Conservation (phyloP, 352 stramenopile genomes). For the Globisporangium apiculatum region DNA sequence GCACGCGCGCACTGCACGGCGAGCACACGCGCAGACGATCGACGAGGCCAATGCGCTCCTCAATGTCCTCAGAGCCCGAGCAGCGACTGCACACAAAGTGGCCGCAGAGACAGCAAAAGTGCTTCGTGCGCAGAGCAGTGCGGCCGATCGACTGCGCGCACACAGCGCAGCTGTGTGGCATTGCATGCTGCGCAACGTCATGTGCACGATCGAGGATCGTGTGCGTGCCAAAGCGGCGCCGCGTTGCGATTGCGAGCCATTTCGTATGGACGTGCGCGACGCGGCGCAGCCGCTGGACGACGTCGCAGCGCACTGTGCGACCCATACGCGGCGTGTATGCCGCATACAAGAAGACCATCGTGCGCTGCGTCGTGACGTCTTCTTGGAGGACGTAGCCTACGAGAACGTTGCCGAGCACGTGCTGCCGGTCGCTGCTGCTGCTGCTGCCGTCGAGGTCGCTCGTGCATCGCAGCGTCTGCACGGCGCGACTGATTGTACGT, state of each 20-base stretch:
- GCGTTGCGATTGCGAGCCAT: slow-evolving; percentile 13
- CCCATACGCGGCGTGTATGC: neutral
- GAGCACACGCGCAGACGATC: slow-evolving; percentile 32
- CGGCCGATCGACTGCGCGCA: slow-evolving; percentile 9
- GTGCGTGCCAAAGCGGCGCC: slow-evolving; percentile 12
- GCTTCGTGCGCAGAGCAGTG: slow-evolving; percentile 12
- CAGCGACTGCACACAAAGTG: slow-evolving; percentile 29
- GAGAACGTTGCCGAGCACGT: slow-evolving; percentile 6
- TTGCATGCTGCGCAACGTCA: neutral
- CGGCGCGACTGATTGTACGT: slow-evolving; percentile 9
- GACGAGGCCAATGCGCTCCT: slow-evolving; percentile 30
- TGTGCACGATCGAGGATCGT: slow-evolving; percentile 8
- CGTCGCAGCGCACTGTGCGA: slow-evolving; percentile 1
- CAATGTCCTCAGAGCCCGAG: slow-evolving; percentile 28
- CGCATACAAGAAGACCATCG: slow-evolving; percentile 16
- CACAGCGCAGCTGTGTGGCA: slow-evolving; percentile 7
- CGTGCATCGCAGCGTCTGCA: slow-evolving; percentile 13
- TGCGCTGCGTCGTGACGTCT: slow-evolving; percentile 11
- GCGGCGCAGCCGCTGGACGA: slow-evolving; percentile 11
- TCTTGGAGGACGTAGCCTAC: slow-evolving; percentile 18
- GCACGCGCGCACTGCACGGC: slow-evolving; percentile 26
- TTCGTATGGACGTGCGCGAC: slow-evolving; percentile 10
- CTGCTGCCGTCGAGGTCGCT: neutral
- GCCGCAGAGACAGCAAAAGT: slow-evolving; percentile 32
- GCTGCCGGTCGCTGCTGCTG: slow-evolving; percentile 1